Evolutionary conservation across 495 filamentous ascomycete genomes (phyloP).

Genomic region (Daldinia caldariorum): DNA sequence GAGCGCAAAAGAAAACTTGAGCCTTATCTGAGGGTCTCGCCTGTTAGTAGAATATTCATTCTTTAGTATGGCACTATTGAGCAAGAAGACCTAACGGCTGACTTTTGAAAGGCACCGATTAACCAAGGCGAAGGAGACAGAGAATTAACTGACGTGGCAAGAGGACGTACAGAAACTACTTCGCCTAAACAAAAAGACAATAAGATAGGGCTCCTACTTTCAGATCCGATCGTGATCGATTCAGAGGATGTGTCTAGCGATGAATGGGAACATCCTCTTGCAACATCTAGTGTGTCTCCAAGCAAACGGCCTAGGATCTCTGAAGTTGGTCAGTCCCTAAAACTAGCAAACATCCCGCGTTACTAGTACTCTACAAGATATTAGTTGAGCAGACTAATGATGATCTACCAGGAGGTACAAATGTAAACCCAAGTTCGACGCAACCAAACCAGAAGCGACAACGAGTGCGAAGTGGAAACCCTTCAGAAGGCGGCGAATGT

Average conservation of each 20-base stretch:
- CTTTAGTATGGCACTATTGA: not conserved
- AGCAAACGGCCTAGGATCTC: not conserved
- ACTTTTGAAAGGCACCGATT: not conserved
- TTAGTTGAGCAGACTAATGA: not conserved
- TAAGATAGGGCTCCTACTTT: not conserved
- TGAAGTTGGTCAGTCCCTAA: not conserved
- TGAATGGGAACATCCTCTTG: not conserved
- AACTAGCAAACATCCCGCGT: not conserved
- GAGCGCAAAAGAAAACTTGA: not conserved
- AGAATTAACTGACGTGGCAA: not conserved
- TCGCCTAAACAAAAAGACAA: not conserved
- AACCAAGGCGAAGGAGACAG: not conserved
- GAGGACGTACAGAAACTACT: not conserved
- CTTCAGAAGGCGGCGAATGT: not conserved
- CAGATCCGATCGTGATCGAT: conserved; percentile 1
- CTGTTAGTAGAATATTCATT: not conserved
- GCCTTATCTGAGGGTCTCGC: not conserved
- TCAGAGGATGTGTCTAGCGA: not conserved
- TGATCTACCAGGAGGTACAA: not conserved
- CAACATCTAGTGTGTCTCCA: not conserved
- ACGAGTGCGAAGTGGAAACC: not conserved
- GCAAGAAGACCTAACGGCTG: not conserved
- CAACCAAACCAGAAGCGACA: conserved; percentile 3
- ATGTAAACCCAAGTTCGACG: not conserved
- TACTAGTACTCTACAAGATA: not conserved